Conservation (phyloP, 495 filamentous ascomycete genomes). For the Eremomyces bilateralis region DNA sequence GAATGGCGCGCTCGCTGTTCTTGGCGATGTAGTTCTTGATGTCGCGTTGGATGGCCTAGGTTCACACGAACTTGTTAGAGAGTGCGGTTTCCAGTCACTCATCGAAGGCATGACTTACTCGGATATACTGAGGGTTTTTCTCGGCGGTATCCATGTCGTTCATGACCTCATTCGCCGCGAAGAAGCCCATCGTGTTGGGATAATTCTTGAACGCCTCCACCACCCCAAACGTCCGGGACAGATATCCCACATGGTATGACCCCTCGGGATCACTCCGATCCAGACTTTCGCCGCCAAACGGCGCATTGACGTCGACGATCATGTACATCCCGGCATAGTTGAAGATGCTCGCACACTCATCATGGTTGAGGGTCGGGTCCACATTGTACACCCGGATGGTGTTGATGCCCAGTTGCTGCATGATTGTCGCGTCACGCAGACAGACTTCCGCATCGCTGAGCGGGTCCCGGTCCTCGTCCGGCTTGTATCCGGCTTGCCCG, state of each 20-base stretch:
- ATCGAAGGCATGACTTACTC: constrained; percentile 12
- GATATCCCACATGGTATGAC: constrained; percentile 55
- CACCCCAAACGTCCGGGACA: constrained; percentile 66
- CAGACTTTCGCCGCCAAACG: constrained; percentile 54
- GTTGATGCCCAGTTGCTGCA: constrained; percentile 75
- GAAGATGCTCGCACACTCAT: constrained; percentile 79
- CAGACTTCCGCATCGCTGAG: constrained; percentile 55
- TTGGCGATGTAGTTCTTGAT: constrained; percentile 73
- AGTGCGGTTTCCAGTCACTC: no score
- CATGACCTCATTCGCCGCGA: constrained; percentile 87
- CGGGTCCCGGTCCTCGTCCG: constrained; percentile 38
- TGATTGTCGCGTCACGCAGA: constrained; percentile 75
- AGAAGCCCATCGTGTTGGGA: constrained; percentile 80
- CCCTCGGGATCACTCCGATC: constrained; percentile 42
- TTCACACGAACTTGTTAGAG: no score
- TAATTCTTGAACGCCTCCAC: constrained; percentile 90
- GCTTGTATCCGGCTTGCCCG: constrained; percentile 59
- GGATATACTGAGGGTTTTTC: constrained; percentile 40
- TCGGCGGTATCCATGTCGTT: constrained; percentile 36
- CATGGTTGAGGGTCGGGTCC: constrained; percentile 63
- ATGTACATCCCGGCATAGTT: constrained; percentile 63
- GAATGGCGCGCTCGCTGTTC: constrained; percentile 43
- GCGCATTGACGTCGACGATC: constrained; percentile 77
- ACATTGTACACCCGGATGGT: constrained; percentile 90
- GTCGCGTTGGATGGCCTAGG: constrained; percentile 51